Base-by-base conservation (phyloP, 164 flowering plant species). In the Macadamia integrifolia region DNA sequence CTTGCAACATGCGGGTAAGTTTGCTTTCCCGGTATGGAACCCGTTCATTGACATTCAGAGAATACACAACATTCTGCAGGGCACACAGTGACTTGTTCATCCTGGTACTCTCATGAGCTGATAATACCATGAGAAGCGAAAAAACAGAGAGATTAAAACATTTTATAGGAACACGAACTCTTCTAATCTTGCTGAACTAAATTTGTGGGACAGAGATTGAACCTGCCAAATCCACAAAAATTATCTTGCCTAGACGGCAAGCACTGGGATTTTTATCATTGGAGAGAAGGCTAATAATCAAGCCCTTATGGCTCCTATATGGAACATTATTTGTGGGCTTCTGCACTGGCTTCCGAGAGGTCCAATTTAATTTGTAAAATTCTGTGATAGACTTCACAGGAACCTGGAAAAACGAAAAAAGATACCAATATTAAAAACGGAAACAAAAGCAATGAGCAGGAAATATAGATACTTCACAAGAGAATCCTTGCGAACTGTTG, bases 221-320 rank as follows among this genome's bases (percentile, higher is more conserved):
- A 90, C 97, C 94, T 79, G 97, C 90, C 66, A 91, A 74, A 66
- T 88, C 97, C 67, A 91, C 82, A 71, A 91, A 87, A 70, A 82
- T 85, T 79, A 91, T 76, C 84, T 86, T 86, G 52, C 87, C 81
- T 23, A 71, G 58, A 29, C 60, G 50, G 49, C 49, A 64, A 53
- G 69, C 9, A 28, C 72, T 78, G n/a, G 65, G 64, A 31, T 43
- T 68, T 44, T 68, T 82, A 69, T 64, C 68, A 59, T 40, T 66
- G 60, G 78, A 62, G 59, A 74, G 68, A 9, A 88, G 66, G 75
- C 83, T 71, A 48, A 91, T 71, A 29, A 82, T 86, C 58, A 87
- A 65, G 35, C 92, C 89, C 77, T 72, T 82, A 71, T 88, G 96
- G 75, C 84, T 79, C 69, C 80, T 79, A 32, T 63, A 72, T 52